Conservation (phyloP, 2,329 filamentous ascomycete species). For the Didymella sp. region DNA sequence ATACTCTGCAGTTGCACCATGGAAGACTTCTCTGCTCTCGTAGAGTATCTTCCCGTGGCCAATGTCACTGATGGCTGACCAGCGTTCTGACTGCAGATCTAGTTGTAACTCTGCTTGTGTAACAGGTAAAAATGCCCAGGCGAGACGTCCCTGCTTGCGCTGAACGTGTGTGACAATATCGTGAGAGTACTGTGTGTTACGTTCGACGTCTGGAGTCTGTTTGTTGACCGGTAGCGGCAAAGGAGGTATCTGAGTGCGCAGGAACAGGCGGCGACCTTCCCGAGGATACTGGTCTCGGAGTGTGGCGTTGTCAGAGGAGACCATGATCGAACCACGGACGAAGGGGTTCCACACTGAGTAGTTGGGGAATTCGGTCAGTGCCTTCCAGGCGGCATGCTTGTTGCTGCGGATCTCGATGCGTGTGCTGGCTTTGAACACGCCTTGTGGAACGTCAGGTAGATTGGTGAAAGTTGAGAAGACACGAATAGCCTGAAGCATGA, state of each 20-base stretch:
- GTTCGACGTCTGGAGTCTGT: conserved; percentile 35
- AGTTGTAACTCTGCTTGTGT: conserved; percentile 20
- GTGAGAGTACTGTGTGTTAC: conserved; percentile 32
- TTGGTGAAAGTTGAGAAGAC: conserved; percentile 28
- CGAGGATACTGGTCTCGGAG: conserved; percentile 35
- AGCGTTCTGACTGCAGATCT: conserved; percentile 25
- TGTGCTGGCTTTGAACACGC: conserved; percentile 39
- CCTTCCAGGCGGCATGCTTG: conserved; percentile 32
- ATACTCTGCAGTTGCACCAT: conserved; percentile 25
- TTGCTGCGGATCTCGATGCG: conserved; percentile 37
- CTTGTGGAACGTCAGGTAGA: conserved; percentile 34
- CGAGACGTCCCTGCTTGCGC: conserved; percentile 31
- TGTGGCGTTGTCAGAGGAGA: conserved; percentile 27
- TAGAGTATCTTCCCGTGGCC: conserved; percentile 38
- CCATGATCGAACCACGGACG: conserved; percentile 36
- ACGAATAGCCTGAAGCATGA: conserved; percentile 4
- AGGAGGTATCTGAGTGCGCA: conserved; percentile 42
- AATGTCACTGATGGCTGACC: conserved; percentile 39
- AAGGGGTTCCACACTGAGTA: conserved; percentile 46
- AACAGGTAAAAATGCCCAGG: conserved; percentile 31
- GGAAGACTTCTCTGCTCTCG: conserved; percentile 42
- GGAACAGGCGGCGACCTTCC: conserved; percentile 31
- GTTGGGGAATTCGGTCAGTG: conserved; percentile 36
- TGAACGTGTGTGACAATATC: conserved; percentile 44
- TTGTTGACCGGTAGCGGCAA: conserved; percentile 38